Percentiles rank a stretch among this genome's conserved stretches.
These are phyloP conservation scores for Tricholoma flavovirens DNA, from an alignment of 768 basidiomycete genomes.

Conservation along the genomic window DNA sequence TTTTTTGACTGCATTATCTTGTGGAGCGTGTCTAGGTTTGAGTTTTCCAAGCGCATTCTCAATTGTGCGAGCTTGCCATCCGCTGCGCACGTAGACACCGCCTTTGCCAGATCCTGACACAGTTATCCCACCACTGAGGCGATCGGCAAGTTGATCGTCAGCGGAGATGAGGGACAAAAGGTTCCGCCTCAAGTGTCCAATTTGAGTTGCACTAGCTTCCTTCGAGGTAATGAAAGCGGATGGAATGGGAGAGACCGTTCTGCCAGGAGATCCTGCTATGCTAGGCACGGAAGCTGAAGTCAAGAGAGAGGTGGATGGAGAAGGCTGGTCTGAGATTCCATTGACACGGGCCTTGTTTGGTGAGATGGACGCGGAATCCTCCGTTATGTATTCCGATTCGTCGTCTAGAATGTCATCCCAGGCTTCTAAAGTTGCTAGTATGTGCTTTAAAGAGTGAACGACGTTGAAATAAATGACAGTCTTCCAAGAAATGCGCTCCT, in stretches of 20 bases:
- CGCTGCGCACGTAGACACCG: slow-evolving; percentile 70
- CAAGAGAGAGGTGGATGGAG: slow-evolving; percentile 34
- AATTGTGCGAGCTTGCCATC: slow-evolving; percentile 72
- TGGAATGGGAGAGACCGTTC: slow-evolving; percentile 24
- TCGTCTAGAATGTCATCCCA: slow-evolving; percentile 60
- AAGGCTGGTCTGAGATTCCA: slow-evolving; percentile 33
- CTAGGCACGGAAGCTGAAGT: slow-evolving; percentile 17
- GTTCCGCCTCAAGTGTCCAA: slow-evolving; percentile 52
- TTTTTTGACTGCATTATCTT: slow-evolving; percentile 27
- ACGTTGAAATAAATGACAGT: slow-evolving; percentile 75
- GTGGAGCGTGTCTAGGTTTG: slow-evolving; percentile 19
- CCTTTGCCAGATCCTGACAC: slow-evolving; percentile 75
- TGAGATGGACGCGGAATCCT: slow-evolving; percentile 24
- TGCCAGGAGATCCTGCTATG: slow-evolving; percentile 15
- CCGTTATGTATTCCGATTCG: slow-evolving; percentile 24
- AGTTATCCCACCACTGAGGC: slow-evolving; percentile 67
- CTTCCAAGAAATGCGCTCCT: slow-evolving; percentile 67
- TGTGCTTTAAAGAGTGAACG: slow-evolving; percentile 64
- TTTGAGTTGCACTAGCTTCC: slow-evolving; percentile 31
- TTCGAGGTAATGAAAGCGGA: slow-evolving; percentile 21
- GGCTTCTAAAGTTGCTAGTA: slow-evolving; percentile 54
- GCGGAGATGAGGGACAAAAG: slow-evolving; percentile 55
- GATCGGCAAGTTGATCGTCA: slow-evolving; percentile 61
- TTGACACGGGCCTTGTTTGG: slow-evolving; percentile 22
- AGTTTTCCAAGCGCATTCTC: slow-evolving; percentile 44